Conservation (phyloP, 371 early-diverging fungal genomes). For the Rhizopus stolonifer region DNA sequence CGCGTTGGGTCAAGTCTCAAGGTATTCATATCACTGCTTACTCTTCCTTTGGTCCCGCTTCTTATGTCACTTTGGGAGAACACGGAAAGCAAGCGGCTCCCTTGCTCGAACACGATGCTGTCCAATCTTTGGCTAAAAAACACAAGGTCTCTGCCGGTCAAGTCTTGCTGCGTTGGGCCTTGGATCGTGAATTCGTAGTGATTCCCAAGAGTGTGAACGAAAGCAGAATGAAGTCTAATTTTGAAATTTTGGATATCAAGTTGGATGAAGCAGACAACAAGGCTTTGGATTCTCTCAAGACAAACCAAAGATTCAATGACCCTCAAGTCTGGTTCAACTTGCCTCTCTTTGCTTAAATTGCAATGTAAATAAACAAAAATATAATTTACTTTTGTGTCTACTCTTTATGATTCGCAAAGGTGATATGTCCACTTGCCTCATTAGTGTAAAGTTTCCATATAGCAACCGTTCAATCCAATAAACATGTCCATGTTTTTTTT, state of each 20-base stretch:
- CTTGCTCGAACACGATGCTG: slow-evolving; percentile 35
- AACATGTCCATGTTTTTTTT: too few relatives aligned
- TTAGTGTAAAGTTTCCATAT: too few relatives aligned
- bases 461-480: too few relatives aligned
- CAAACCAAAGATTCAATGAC: slow-evolving; percentile 31
- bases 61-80: slow-evolving; percentile 48
- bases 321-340: slow-evolving; percentile 28
- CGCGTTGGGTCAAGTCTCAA: slow-evolving; percentile 38
- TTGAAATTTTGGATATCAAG: slow-evolving; percentile 30
- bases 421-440: too few relatives aligned
- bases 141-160: slow-evolving; percentile 22
- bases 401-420: too few relatives aligned
- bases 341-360: slow-evolving; percentile 40
- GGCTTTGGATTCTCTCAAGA: slow-evolving; percentile 15
- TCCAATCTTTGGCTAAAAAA: slow-evolving; percentile 25
- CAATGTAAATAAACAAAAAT: too few relatives aligned
- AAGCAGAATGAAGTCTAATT: slow-evolving; percentile 49
- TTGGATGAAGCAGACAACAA: slow-evolving; percentile 37
- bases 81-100: slow-evolving; percentile 41
- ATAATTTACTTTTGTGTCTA: too few relatives aligned
- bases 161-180: slow-evolving; percentile 58
- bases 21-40: slow-evolving; percentile 63
- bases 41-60: slow-evolving; percentile 62
- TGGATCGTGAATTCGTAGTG: slow-evolving; percentile 56
- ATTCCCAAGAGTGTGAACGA: slow-evolving; percentile 66